Base-by-base conservation (phyloP, 306 rosid species). In the Hippophae gyantsensis region DNA sequence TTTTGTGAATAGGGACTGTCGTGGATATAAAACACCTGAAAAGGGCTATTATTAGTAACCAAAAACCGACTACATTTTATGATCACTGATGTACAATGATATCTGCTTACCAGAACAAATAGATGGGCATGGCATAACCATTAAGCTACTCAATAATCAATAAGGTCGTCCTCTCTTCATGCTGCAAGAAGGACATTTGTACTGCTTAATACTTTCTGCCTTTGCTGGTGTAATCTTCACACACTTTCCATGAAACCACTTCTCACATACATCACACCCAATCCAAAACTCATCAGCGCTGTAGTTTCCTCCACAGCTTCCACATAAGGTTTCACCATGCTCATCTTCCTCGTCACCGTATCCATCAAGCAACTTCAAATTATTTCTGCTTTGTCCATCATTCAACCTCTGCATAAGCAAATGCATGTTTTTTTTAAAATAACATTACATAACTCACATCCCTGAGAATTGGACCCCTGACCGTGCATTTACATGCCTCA, bases 201-300 rank as follows among this genome's bases (percentile, higher is more conserved):
- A 82, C 49, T 74, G 82, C 60, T 72, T 71, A 48, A 82, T 79
- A 42, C 63, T 68, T 44, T 79, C 85, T 2, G 85, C 85, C 76
- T 71, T 75, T 9, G 82, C 78, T 8, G 84, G 82, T 58, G 84
- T 80, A 52, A 83, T 77, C 83, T 80, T 80, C 75, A 83, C 89
- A 23, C 86, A 80, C 66, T 75, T 78, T 5, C 86, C 84, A 42
- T 80, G 86, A 69, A 55, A 77, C 89, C 89, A 83, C 73, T 76
- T 79, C 74, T 79, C 80, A 6, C 89, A 79, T 57, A 83, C 74
- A 69, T 83, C 86, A 5, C 89, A 79, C 48, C 81, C 74, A 41
- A 83, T 83, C 86, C 86, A 83, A 59, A 80, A 80, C 78, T 80
- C 84, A 57, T 80, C 81, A 2, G 74, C 77, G 3, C 51, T 73